Percentiles rank a stretch among this genome's conserved stretches.
Conservation (phyloP, 2,329 filamentous ascomycete genomes). For the Neonectria neomacrospora region DNA sequence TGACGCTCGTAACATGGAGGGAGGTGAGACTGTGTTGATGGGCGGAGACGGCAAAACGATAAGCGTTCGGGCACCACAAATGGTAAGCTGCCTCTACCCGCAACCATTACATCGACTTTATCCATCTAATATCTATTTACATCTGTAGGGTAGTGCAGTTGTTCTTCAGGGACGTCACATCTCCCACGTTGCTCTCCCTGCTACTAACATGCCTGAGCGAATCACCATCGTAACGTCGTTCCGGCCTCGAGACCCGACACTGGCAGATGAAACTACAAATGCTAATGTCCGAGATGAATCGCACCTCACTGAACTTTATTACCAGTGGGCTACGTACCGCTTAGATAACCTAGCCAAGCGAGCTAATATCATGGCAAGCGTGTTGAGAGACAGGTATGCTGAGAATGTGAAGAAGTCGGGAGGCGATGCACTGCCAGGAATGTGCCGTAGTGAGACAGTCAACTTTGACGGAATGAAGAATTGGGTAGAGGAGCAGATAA, state of each 20-base stretch:
- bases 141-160: constrained; percentile 51
- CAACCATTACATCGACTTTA: neutral
- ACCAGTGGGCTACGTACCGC: constrained; percentile 46
- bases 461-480: too few species aligned
- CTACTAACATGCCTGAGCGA: constrained; percentile 55
- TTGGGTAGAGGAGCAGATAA: too few species aligned
- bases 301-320: constrained; percentile 44
- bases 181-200: constrained; percentile 55
- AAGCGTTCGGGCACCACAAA: constrained; percentile 42
- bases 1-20: constrained; percentile 59
- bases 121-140: neutral
- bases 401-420: constrained; percentile 39
- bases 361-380: constrained; percentile 30
- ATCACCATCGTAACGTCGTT: constrained; percentile 60
- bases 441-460: constrained; percentile 42
- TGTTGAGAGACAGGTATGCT: constrained; percentile 37
- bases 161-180: constrained; percentile 60
- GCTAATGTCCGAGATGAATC: constrained; percentile 42
- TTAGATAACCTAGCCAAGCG: constrained; percentile 42
- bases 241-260: constrained; percentile 52
- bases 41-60: constrained; percentile 40
- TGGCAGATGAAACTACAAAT: constrained; percentile 55
- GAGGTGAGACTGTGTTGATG: constrained; percentile 49
- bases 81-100: constrained; percentile 25
- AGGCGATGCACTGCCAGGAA: constrained; percentile 36